phyloP scores from a whole-genome alignment of 106 monocot species.

The Dactylorhiza incarnata region DNA sequence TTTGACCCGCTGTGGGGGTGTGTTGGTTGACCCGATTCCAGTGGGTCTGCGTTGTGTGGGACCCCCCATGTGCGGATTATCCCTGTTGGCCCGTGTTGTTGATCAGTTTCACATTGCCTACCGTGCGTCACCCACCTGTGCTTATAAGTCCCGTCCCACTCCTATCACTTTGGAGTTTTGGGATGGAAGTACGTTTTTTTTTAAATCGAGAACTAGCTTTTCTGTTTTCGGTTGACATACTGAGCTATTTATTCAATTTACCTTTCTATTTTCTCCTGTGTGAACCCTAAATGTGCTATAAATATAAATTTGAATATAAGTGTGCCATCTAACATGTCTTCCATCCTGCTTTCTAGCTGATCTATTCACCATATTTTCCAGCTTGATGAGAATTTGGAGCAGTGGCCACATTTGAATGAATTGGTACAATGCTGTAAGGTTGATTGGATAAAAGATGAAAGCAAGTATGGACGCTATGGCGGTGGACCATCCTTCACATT shows the following conservation, averaged over 20 bases:
- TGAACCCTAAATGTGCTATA: background rate
- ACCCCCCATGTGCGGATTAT: too few relatives aligned
- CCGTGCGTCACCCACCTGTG: too few relatives aligned
- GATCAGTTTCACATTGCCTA: too few relatives aligned
- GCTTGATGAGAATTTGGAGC: slow-evolving; percentile 89
- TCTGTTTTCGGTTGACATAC: background rate
- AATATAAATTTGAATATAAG: background rate
- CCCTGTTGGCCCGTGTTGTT: too few relatives aligned
- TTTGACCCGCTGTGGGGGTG: too few relatives aligned
- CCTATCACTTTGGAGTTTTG: background rate
- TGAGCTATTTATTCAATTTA: background rate
- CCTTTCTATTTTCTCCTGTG: background rate
- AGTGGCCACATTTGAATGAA: slow-evolving; percentile 98
- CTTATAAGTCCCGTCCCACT: background rate
- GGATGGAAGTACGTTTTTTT: background rate
- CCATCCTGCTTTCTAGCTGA: background rate
- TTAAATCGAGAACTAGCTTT: background rate
- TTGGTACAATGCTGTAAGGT: slow-evolving; percentile 83
- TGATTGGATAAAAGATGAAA: slow-evolving; percentile 89
- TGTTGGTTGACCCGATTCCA: too few relatives aligned
- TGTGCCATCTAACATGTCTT: background rate
- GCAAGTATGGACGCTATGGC: slow-evolving; percentile 85
- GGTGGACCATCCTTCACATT: slow-evolving; percentile 51
- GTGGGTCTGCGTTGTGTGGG: too few relatives aligned
- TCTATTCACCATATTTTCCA: slow-evolving; percentile 19